Evolutionary conservation across 345 rosid species (phyloP).

Genomic region (Linum lewisii): DNA sequence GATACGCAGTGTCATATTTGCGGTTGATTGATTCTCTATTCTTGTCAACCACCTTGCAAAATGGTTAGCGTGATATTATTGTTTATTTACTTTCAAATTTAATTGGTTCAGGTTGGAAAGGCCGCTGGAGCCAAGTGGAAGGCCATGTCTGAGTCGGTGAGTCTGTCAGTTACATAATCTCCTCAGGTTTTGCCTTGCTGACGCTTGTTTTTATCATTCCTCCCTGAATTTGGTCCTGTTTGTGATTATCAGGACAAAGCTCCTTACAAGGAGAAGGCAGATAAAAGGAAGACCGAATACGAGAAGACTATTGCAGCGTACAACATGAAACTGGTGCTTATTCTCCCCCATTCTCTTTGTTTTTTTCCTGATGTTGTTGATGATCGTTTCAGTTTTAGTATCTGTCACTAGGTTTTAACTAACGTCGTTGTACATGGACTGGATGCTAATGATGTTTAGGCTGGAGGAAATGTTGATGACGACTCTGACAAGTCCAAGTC

Average conservation of each 20-base stretch:
- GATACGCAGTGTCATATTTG: background rate
- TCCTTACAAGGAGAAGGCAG: conserved; percentile 42
- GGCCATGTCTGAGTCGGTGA: conserved; percentile 49
- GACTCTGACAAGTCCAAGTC: background rate
- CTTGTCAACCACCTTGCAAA: too few relatives aligned
- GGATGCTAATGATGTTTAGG: background rate
- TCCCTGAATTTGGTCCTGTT: background rate
- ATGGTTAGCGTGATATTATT: background rate
- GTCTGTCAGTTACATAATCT: conserved; percentile 6
- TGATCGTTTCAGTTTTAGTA: too few relatives aligned
- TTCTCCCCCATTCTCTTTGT: background rate
- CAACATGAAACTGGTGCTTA: conserved; percentile 46
- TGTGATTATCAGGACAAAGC: conserved; percentile 46
- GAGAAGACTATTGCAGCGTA: conserved; percentile 49
- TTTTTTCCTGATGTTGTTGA: background rate
- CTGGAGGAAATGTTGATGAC: background rate
- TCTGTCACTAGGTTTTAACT: background rate
- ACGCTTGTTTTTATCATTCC: background rate
- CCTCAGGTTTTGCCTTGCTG: background rate
- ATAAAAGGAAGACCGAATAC: conserved; percentile 60
- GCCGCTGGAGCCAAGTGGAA: conserved; percentile 84
- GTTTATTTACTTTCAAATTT: background rate
- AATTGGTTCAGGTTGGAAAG: conserved; percentile 51
- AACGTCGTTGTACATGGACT: too few relatives aligned
- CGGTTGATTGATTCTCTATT: background rate